Evolutionary conservation across 2,329 filamentous ascomycete species (phyloP), one percentile per base, ranked within the genome.

Genomic region (Arthrobotrys iridis): DNA sequence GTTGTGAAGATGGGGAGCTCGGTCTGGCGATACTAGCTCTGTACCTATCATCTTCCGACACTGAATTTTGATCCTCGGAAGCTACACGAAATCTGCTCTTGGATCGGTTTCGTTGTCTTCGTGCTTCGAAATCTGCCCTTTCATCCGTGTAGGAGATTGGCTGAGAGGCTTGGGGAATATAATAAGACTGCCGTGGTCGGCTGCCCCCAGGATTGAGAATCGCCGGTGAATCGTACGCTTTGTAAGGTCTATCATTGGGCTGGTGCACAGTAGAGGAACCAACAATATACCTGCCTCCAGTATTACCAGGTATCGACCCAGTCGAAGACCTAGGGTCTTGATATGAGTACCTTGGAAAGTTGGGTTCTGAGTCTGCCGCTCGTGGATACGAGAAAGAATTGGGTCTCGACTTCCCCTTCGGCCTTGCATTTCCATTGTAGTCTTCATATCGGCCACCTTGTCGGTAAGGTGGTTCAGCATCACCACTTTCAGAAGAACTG

Each of bases 401-500:
- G 4, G 71, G 71, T 28, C 71, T 40, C 2, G 71, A 68, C 24
- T 68, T 75, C 8, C 55, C 41, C 15, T 68, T 67, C 7, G 70
- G 70, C 11, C 70, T 35, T 8, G 24, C n/a, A 22, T 64, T 26
- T 7, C 45, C 40, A 5, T 20, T 57, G 37, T 74, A 74, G 10
- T 74, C 70, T 11, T 74, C 70, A 18, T 67, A 74, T 15, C 55
- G 48, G 15, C 26, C 22, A n/a, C 40, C 35, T 1, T 45, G 15
- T 13, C 11, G 63, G 40, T 68, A 75, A 8, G 46, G 20, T 6
- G 63, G 55, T 37, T 75, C 71, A 22, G 63, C 63, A 46, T 75
- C 71, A 20, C 63, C 71, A 15, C 58, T 75, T 28, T 75, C 71
- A 22, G 71, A 75, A 4, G 71, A 75, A 26, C 71, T 75, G 18